Percentiles rank a stretch among this genome's conserved stretches.
These are phyloP conservation scores for Nectriaceae sp. DNA, from an alignment of 2,329 filamentous ascomycete species.

Conservation along the genomic window DNA sequence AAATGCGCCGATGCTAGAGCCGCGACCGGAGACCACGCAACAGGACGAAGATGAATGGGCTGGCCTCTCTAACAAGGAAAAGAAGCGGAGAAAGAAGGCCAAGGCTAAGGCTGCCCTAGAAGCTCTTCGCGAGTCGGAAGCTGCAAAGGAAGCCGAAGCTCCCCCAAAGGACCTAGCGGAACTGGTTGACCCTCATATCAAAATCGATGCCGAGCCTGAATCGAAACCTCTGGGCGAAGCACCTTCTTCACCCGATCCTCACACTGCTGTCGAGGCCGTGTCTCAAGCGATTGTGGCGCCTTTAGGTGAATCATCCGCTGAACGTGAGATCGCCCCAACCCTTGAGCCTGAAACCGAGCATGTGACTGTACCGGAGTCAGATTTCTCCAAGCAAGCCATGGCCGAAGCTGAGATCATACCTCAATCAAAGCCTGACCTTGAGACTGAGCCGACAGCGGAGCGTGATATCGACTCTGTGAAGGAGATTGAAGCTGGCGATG, in stretches of 20 bases:
- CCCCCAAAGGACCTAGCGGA: slow-evolving; percentile 12
- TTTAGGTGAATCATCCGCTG: too few relatives aligned
- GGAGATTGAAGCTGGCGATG: slow-evolving; percentile 21
- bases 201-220: slow-evolving; percentile 15
- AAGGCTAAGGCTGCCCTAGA: not conserved
- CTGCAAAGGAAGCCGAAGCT: not conserved
- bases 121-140: not conserved
- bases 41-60: slow-evolving; percentile 9
- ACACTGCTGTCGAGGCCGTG: too few relatives aligned
- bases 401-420: slow-evolving; percentile 14
- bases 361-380: not conserved
- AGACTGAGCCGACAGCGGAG: slow-evolving; percentile 30
- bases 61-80: not conserved
- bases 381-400: not conserved
- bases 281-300: too few relatives aligned
- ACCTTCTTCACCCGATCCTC: too few relatives aligned
- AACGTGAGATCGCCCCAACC: too few relatives aligned
- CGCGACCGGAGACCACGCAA: slow-evolving; percentile 19
- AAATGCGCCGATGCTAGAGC: slow-evolving; percentile 8
- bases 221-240: slow-evolving; percentile 13
- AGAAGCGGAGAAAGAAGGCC: not conserved
- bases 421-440: slow-evolving; percentile 20
- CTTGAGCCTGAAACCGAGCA: not conserved
- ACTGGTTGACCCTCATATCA: slow-evolving; percentile 15
- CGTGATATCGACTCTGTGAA: slow-evolving; percentile 15